Conservation (phyloP, 371 early-diverging fungal genomes). For the Blastocladiella emersonii region DNA sequence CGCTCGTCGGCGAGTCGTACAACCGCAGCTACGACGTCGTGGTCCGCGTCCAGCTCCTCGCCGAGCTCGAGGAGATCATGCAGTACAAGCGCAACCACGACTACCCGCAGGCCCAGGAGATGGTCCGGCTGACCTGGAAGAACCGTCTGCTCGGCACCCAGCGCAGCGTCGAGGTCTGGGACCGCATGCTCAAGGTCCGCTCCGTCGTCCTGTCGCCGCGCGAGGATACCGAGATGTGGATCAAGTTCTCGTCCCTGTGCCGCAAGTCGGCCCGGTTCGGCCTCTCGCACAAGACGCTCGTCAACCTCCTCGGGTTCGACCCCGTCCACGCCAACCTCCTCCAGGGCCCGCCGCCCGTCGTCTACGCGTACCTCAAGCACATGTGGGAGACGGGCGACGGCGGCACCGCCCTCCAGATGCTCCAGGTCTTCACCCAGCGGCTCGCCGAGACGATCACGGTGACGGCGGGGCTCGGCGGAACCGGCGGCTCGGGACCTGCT, state of each 20-base stretch:
- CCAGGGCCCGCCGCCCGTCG: conserved; percentile 56
- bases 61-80: conserved; percentile 94
- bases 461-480: no score
- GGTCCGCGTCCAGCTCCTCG: conserved; percentile 90
- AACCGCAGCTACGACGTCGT: conserved; percentile 79
- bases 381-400: conserved; percentile 69
- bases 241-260: conserved; percentile 89
- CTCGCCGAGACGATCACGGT: conserved; percentile 22
- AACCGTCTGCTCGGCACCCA: conserved; percentile 76
- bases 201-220: conserved; percentile 77
- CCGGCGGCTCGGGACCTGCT: no score
- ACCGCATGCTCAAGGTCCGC: conserved; percentile 74
- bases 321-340: conserved; percentile 7
- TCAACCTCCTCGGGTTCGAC: conserved; percentile 32
- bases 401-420: conserved; percentile 19
- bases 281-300: conserved; percentile 67
- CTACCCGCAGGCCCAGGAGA: conserved; percentile 59
- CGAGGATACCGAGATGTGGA: conserved; percentile 76
- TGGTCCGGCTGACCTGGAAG: conserved; percentile 81
- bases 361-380: conserved; percentile 88
- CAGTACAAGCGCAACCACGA: conserved; percentile 69
- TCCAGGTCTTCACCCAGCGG: conserved; percentile 29
- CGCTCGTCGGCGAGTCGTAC: conserved; percentile 86
- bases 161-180: conserved; percentile 92
- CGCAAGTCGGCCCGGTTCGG: conserved; percentile 75